phyloP scores from a whole-genome alignment of 1,139 yeast genomes.

The Arxiozyma slooffiae region DNA sequence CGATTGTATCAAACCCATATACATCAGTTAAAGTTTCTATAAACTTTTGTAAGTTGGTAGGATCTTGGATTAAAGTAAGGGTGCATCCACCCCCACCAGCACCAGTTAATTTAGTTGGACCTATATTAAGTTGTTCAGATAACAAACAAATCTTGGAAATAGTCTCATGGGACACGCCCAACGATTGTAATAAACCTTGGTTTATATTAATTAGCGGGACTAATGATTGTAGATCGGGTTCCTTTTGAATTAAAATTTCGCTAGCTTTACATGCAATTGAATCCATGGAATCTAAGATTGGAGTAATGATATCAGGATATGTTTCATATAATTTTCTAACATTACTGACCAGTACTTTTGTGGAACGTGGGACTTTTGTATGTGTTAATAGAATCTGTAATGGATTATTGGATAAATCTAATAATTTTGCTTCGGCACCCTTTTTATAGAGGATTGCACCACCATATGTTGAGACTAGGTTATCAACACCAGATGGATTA shows the following conservation, averaged over 20 bases:
- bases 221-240: constrained; percentile 31
- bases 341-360: constrained; percentile 70
- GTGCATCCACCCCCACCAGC: constrained; percentile 99
- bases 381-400: constrained; percentile 52
- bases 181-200: constrained; percentile 75
- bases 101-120: constrained; percentile 90
- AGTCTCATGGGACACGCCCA: constrained; percentile 89
- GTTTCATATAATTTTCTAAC: constrained; percentile 51
- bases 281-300: constrained; percentile 65
- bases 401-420: constrained; percentile 34
- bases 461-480: constrained; percentile 91
- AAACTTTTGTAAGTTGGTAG: constrained; percentile 30
- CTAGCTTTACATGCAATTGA: constrained; percentile 37
- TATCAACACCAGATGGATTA: constrained; percentile 94
- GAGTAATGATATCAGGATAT: constrained; percentile 46
- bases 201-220: constrained; percentile 68
- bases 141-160: constrained; percentile 61
- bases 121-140: constrained; percentile 54
- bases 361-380: constrained; percentile 77
- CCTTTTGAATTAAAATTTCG: constrained; percentile 12
- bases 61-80: constrained; percentile 60
- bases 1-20: constrained; percentile 66
- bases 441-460: constrained; percentile 90
- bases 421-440: constrained; percentile 1
- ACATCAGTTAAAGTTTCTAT: constrained; percentile 30